A percentile compares a stretch with the other conserved stretches of the same genome.
phyloP scores from a whole-genome alignment of 2,329 filamentous ascomycete genomes.

The Talaromyces sp. region DNA sequence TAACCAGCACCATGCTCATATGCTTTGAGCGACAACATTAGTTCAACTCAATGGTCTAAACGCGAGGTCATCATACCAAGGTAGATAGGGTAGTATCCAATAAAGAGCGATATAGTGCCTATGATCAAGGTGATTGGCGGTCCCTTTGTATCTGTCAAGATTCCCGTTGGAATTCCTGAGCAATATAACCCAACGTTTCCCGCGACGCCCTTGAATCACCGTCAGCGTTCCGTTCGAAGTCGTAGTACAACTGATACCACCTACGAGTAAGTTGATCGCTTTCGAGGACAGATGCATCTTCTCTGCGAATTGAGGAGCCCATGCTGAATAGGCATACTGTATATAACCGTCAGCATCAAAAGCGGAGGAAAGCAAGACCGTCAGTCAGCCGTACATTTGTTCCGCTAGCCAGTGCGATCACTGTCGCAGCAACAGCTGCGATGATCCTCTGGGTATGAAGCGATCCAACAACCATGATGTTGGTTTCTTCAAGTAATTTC shows the following conservation, averaged over 20 bases:
- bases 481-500: neutral
- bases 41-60: neutral
- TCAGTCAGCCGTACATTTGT: slow-evolving; percentile 63
- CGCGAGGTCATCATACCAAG: slow-evolving; percentile 34
- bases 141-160: slow-evolving; percentile 78
- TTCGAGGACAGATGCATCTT: slow-evolving; percentile 84
- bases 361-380: neutral
- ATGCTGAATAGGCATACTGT: slow-evolving; percentile 96
- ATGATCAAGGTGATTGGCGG: slow-evolving; percentile 73
- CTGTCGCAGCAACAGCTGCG: slow-evolving; percentile 78
- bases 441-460: slow-evolving; percentile 60
- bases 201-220: slow-evolving; percentile 44
- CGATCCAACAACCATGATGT: slow-evolving; percentile 23
- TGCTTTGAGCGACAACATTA: slow-evolving; percentile 42
- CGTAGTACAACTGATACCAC: slow-evolving; percentile 20
- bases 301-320: slow-evolving; percentile 92
- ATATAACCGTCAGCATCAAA: slow-evolving; percentile 4
- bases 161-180: slow-evolving; percentile 80
- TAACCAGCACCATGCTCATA: slow-evolving; percentile 64
- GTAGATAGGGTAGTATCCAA: slow-evolving; percentile 84
- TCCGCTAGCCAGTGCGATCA: slow-evolving; percentile 82
- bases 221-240: neutral
- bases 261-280: slow-evolving; percentile 82
- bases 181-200: slow-evolving; percentile 82
- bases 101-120: slow-evolving; percentile 66